phyloP scores from a whole-genome alignment of 1,284 basidiomycete species.

The Quambalaria eucalypti region DNA sequence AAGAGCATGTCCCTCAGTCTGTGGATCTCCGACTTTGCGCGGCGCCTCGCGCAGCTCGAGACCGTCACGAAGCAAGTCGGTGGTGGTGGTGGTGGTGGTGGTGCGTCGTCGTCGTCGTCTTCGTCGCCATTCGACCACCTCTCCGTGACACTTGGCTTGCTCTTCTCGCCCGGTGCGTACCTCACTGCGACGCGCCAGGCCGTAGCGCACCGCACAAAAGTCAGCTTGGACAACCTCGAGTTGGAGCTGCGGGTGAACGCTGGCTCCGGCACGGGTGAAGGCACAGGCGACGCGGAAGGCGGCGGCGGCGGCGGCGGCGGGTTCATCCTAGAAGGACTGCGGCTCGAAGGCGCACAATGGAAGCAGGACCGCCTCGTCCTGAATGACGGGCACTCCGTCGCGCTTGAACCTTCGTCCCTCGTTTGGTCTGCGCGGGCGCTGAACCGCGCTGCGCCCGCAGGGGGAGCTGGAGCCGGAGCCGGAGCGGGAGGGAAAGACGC shows the following conservation, averaged over 20 bases:
- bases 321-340: conserved; percentile 36
- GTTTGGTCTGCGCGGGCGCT: conserved; percentile 15
- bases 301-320: neutral
- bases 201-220: conserved; percentile 23
- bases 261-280: conserved; percentile 25
- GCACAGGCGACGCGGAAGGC: neutral
- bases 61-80: conserved; percentile 11
- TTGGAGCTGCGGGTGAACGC: conserved; percentile 19
- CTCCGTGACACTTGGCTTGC: conserved; percentile 29
- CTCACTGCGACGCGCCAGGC: conserved; percentile 44
- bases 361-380: conserved; percentile 11
- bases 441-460: neutral
- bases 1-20: conserved; percentile 25
- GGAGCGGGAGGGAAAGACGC: no score
- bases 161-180: conserved; percentile 39
- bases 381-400: conserved; percentile 27
- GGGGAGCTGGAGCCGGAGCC: no score
- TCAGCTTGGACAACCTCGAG: conserved; percentile 35
- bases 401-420: conserved; percentile 25
- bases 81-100: conserved; percentile 1
- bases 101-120: no score
- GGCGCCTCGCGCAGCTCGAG: conserved; percentile 24
- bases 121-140: conserved; percentile 24
- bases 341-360: conserved; percentile 39
- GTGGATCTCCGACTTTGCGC: conserved; percentile 38